Evolutionary conservation across 306 rosid species (phyloP).

Genomic region (Alnus rubra): DNA sequence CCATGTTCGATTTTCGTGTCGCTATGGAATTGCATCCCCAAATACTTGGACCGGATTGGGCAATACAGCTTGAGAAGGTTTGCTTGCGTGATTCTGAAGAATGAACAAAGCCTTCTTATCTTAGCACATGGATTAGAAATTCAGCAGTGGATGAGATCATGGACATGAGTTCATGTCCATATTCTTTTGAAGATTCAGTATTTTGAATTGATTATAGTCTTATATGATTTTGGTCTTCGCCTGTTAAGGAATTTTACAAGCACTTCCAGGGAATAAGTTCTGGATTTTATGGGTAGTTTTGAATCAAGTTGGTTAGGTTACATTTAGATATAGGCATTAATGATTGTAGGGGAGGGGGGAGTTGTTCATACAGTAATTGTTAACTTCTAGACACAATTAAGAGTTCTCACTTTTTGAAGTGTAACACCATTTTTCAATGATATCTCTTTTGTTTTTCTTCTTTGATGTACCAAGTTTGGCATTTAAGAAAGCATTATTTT

Average conservation of each 20-base stretch:
- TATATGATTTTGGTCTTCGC: conserved; percentile 31
- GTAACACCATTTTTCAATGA: conserved; percentile 32
- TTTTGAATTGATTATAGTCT: conserved; percentile 38
- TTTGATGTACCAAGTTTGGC: conserved; percentile 16
- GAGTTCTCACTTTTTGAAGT: conserved; percentile 39
- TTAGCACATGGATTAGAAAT: conserved; percentile 20
- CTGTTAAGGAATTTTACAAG: conserved; percentile 29
- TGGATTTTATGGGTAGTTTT: conserved; percentile 33
- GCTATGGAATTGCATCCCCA: conserved; percentile 82
- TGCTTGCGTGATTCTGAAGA: conserved; percentile 64
- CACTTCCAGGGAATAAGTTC: conserved; percentile 40
- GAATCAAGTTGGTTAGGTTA: conserved; percentile 37
- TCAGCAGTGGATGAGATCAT: conserved; percentile 14
- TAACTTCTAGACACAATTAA: conserved; percentile 39
- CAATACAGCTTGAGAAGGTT: conserved; percentile 81
- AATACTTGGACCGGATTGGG: conserved; percentile 80
- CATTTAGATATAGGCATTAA: conserved; percentile 48
- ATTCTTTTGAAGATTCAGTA: conserved; percentile 34
- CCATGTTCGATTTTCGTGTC: conserved; percentile 60
- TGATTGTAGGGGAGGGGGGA: conserved; percentile 40
- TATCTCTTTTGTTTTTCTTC: conserved; percentile 23
- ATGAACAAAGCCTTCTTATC: conserved; percentile 35
- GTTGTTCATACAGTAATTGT: conserved; percentile 45
- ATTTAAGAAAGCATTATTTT: conserved; percentile 24
- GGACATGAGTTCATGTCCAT: conserved; percentile 35